Percentiles rank a stretch among this genome's conserved stretches.
Evolutionary conservation across 306 rosid species (phyloP).

Genomic region (Ammopiptanthus mongolicus): DNA sequence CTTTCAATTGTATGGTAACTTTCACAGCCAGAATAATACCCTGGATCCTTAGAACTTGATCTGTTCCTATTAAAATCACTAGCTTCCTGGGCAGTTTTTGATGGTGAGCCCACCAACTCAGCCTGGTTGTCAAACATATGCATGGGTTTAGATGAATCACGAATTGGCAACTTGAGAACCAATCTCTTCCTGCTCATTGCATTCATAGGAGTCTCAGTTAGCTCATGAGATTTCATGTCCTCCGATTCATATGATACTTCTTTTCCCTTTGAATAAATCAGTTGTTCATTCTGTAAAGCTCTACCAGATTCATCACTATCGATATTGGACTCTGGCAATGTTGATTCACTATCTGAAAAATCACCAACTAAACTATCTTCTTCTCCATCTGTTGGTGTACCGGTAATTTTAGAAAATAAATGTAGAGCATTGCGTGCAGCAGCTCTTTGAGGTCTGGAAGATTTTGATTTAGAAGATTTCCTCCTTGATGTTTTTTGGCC

Average conservation of each 20-base stretch:
- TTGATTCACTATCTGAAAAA: conserved; percentile 79
- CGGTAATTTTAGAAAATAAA: conserved; percentile 77
- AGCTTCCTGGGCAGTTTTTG: conserved; percentile 46
- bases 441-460: conserved; percentile 90
- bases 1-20: conserved; percentile 31
- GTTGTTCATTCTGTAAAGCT: conserved; percentile 43
- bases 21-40: conserved; percentile 30
- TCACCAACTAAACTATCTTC: conserved; percentile 67
- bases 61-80: conserved; percentile 29
- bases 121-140: conserved; percentile 33
- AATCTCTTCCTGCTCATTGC: conserved; percentile 62
- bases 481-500: conserved; percentile 53
- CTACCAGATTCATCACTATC: conserved; percentile 80
- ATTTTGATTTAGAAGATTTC: conserved; percentile 64
- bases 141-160: conserved; percentile 42
- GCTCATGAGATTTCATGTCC: conserved; percentile 39
- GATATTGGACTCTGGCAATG: conserved; percentile 51
- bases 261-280: conserved; percentile 62
- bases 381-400: conserved; percentile 73
- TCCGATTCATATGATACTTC: conserved; percentile 53
- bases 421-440: conserved; percentile 91
- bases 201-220: conserved; percentile 38
- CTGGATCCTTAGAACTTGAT: conserved; percentile 29
- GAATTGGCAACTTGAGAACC: conserved; percentile 67
- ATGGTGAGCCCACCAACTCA: conserved; percentile 61